Evolutionary conservation across 2,329 filamentous ascomycete species (phyloP).

Genomic region (Clonostachys rhizophaga): DNA sequence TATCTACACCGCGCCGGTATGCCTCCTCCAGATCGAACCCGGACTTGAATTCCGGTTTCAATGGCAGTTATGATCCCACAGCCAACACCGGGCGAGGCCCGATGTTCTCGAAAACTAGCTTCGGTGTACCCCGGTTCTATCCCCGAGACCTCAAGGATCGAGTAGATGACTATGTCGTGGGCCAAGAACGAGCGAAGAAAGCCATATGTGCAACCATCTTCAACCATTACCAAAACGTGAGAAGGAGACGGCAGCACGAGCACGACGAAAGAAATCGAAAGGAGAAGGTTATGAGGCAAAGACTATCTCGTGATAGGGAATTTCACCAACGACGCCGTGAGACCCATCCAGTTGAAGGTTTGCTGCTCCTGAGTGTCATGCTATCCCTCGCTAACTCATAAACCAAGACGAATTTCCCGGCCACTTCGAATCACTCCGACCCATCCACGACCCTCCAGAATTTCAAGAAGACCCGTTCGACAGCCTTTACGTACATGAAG

Average conservation of each 20-base stretch:
- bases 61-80: conserved; percentile 53
- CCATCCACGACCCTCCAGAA: conserved; percentile 27
- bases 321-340: conserved; percentile 48
- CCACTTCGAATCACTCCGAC: conserved; percentile 40
- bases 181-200: conserved; percentile 92
- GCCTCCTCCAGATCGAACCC: background rate
- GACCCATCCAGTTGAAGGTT: conserved; percentile 76
- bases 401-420: conserved; percentile 50
- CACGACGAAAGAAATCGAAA: conserved; percentile 50
- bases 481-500: conserved; percentile 44
- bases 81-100: conserved; percentile 49
- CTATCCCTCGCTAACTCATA: conserved; percentile 24
- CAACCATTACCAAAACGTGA: conserved; percentile 90
- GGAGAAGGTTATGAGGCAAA: conserved; percentile 67
- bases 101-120: conserved; percentile 50
- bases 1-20: too few species aligned
- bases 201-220: conserved; percentile 90
- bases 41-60: conserved; percentile 53
- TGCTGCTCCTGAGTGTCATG: conserved; percentile 13
- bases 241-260: conserved; percentile 74
- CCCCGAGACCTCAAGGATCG: conserved; percentile 76
- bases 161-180: conserved; percentile 93
- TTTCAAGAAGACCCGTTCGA: conserved; percentile 25
- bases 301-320: conserved; percentile 64
- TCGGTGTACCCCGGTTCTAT: conserved; percentile 60